phyloP scores from a whole-genome alignment of 257 asterid species.

The Ophiorrhiza pumila region DNA sequence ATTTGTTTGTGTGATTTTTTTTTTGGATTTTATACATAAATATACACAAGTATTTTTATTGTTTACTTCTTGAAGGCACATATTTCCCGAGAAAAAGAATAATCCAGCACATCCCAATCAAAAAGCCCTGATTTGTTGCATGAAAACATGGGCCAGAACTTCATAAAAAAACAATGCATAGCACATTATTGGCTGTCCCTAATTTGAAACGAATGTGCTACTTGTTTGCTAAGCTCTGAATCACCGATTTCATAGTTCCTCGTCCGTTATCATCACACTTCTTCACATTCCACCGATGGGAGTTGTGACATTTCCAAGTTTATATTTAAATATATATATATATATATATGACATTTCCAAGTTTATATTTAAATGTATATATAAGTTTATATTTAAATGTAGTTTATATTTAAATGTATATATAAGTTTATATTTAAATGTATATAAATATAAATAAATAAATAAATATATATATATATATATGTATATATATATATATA shows the following conservation, averaged over 20 bases:
- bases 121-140: conserved; percentile 15
- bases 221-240: conserved; percentile 1
- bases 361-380: too few species aligned
- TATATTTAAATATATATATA: too few species aligned
- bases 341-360: too few species aligned
- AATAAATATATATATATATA: too few species aligned
- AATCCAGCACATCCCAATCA: neutral
- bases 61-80: too few species aligned
- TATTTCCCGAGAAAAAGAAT: neutral
- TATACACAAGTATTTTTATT: too few species aligned
- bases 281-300: neutral
- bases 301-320: neutral
- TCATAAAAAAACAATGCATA: neutral
- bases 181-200: neutral
- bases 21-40: neutral
- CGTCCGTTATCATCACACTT: neutral
- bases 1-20: too few species aligned
- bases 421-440: too few species aligned
- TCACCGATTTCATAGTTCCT: neutral
- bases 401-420: too few species aligned
- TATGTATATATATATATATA: too few species aligned
- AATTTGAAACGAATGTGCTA: neutral
- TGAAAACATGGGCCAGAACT: conserved; percentile 11
- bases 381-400: too few species aligned
- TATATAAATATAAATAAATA: too few species aligned